Percentiles rank a stretch among this genome's conserved stretches.
Conservation (phyloP, 768 basidiomycete species). For the Cystobasidiopsis lactophilus region DNA sequence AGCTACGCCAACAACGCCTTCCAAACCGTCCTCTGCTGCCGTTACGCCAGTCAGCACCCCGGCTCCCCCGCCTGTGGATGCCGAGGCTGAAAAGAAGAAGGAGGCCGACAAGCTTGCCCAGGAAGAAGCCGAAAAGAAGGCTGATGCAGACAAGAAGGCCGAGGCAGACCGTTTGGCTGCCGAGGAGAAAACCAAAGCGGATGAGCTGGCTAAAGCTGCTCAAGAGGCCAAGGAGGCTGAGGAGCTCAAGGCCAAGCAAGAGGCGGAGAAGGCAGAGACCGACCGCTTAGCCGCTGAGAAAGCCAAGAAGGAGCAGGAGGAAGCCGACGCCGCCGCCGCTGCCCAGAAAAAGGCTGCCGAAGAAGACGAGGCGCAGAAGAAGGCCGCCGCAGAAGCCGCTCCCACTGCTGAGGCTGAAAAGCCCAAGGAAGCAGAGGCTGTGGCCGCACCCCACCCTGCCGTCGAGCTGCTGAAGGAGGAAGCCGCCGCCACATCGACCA, state of each 20-base stretch:
- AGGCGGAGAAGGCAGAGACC: conserved; percentile 1
- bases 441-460: no score
- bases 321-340: conserved; percentile 23
- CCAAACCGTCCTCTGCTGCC: background rate
- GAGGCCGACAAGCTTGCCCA: conserved; percentile 1
- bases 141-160: background rate
- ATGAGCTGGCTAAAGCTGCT: background rate
- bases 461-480: conserved; percentile 8
- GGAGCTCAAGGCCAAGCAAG: conserved; percentile 2
- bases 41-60: background rate
- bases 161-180: conserved; percentile 5
- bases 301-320: conserved; percentile 23
- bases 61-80: background rate
- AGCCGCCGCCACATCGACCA: conserved; percentile 2
- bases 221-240: conserved; percentile 8
- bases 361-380: conserved; percentile 18
- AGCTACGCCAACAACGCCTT: conserved; percentile 3
- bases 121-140: background rate
- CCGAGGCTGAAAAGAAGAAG: conserved; percentile 3
- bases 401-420: conserved; percentile 19
- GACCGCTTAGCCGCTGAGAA: conserved; percentile 43
- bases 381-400: conserved; percentile 17
- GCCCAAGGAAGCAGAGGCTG: conserved; percentile 15
- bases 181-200: conserved; percentile 4
- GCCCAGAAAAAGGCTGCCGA: conserved; percentile 7